Evolutionary conservation across 2,329 filamentous ascomycete species (phyloP).

Genomic region (Talaromyces sp.): DNA sequence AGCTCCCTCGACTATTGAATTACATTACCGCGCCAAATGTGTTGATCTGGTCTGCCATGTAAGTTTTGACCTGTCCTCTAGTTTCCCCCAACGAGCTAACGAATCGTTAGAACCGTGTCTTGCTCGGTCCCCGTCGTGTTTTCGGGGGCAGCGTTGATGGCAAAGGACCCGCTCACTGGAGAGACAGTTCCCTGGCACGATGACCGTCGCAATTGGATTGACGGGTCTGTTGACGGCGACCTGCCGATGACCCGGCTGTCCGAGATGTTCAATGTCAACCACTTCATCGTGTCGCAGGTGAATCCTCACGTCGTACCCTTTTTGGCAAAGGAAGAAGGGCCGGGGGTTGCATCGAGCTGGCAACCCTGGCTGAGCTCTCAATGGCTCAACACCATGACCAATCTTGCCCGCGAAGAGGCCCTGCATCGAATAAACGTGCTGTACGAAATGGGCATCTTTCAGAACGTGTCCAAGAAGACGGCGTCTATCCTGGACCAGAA

Average conservation of each 20-base stretch:
- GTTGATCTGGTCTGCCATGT: slow-evolving; percentile 90
- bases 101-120: slow-evolving; percentile 62
- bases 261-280: slow-evolving; percentile 97
- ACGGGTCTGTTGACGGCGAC: slow-evolving; percentile 92
- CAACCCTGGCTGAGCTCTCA: slow-evolving; percentile 30
- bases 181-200: slow-evolving; percentile 79
- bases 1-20: slow-evolving; percentile 81
- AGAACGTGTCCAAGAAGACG: slow-evolving; percentile 72
- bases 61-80: slow-evolving; percentile 28
- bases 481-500: slow-evolving; percentile 80
- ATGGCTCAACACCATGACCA: slow-evolving; percentile 65
- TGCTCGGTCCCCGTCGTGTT: slow-evolving; percentile 90
- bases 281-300: slow-evolving; percentile 95
- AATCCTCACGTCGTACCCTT: slow-evolving; percentile 93
- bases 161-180: slow-evolving; percentile 79
- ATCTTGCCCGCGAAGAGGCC: slow-evolving; percentile 72
- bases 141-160: slow-evolving; percentile 69
- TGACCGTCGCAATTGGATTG: slow-evolving; percentile 80
- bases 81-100: not conserved
- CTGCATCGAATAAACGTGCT: slow-evolving; percentile 77
- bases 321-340: slow-evolving; percentile 65
- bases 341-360: slow-evolving; percentile 23
- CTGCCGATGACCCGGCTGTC: slow-evolving; percentile 83
- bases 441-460: slow-evolving; percentile 74
- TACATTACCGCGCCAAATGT: slow-evolving; percentile 93